Base-by-base conservation (phyloP, 176 grass and related monocot species). In the Paspalum notatum region DNA sequence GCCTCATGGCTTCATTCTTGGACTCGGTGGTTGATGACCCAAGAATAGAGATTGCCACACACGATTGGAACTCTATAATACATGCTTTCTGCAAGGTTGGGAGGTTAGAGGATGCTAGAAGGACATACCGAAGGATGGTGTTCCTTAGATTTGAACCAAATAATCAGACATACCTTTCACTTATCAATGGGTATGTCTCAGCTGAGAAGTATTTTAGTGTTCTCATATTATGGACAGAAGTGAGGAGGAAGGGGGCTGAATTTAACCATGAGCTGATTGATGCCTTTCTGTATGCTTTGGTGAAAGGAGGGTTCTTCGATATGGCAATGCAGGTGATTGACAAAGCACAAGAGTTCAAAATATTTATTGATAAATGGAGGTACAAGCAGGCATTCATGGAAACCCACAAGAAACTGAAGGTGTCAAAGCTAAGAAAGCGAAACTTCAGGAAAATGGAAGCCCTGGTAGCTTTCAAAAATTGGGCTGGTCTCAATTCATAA, bases 361-460 rank as follows among this genome's bases (percentile, higher is more conserved):
- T 98, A 85, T 98, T 91, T 89, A 69, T 98, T 39, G 96, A 98
- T 91, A 98, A 98, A 78, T 98, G 96, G 96, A 93, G 90, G 78
- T 91, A 98, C 72, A 98, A 98, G 71, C 96, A 98, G 52, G 90
- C 96, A 54, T 98, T 98, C 82, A 93, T 98, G 96, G 96, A 95
- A 85, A 98, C 80, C 18, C 96, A 98, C 60, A 98, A 98, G 79
- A 98, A 98, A 76, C 68, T 98, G 67, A 95, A 85, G 84, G 86
- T 95, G 43, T 81, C 90, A 22, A 98, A 98, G 69, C 83, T 98
- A 72, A 91, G 96, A 78, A 93, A 88, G 75, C 88, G 86, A 24
- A 95, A 93, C 71, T 98, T 91, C 65, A 87, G 92, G 71, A 98
- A 98, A 79, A 91, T 95, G 92, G 92, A 93, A 89, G 92, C 96